Evolutionary conservation across 768 basidiomycete species (phyloP).

Genomic region (Mycena latifolia): DNA sequence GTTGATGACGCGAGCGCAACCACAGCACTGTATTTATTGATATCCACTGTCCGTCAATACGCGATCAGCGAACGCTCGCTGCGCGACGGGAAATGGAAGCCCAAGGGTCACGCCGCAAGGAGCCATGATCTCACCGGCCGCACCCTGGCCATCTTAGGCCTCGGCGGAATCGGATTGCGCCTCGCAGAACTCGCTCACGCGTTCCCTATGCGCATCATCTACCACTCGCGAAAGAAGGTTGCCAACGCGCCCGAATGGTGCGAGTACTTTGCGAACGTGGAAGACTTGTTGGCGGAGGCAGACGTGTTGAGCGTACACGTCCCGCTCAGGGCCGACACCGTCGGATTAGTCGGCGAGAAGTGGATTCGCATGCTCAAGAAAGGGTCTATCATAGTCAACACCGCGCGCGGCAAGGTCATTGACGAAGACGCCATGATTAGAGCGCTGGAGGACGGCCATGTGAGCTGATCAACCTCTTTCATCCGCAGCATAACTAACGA

Average conservation of each 20-base stretch:
- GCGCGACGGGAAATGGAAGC: constrained; percentile 73
- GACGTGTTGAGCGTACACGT: constrained; percentile 92
- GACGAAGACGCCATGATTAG: constrained; percentile 90
- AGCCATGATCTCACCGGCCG: constrained; percentile 76
- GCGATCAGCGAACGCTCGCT: constrained; percentile 72
- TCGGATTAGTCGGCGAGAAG: constrained; percentile 78
- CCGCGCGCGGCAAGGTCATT: constrained; percentile 91
- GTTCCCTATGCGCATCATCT: constrained; percentile 92
- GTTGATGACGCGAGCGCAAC: constrained; percentile 95
- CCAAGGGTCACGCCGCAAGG: constrained; percentile 55
- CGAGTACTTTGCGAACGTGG: constrained; percentile 75
- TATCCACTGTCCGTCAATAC: constrained; percentile 83
- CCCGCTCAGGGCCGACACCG: constrained; percentile 81
- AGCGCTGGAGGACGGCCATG: constrained; percentile 89
- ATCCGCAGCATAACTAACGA: constrained; percentile 21
- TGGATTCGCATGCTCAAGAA: constrained; percentile 84
- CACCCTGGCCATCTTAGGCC: constrained; percentile 80
- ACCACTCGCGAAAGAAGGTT: constrained; percentile 75
- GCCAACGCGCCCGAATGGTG: constrained; percentile 77
- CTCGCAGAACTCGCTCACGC: constrained; percentile 79
- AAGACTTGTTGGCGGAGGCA: constrained; percentile 74
- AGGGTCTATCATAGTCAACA: constrained; percentile 86
- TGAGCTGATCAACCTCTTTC: constrained; percentile 51
- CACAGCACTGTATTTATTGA: constrained; percentile 85
- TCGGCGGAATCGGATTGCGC: constrained; percentile 82